Conservation (phyloP, 306 rosid species). For the Dryas drummondii region DNA sequence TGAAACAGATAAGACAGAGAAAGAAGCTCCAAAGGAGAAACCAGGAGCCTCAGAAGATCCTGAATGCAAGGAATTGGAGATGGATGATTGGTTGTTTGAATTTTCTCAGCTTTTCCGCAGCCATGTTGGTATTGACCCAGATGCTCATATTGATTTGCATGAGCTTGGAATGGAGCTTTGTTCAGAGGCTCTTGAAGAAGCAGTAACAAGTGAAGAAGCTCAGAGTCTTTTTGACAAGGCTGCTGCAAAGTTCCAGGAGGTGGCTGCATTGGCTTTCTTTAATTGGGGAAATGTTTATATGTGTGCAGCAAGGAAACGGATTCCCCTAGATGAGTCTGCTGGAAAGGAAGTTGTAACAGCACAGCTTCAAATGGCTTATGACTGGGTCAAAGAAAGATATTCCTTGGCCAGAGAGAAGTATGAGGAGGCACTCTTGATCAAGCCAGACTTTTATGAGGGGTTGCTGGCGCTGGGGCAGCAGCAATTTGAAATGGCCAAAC, state of each 20-base stretch:
- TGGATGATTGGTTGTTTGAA: constrained; percentile 99
- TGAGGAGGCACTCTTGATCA: constrained; percentile 80
- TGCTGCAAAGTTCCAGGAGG: constrained; percentile 96
- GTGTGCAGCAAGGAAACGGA: constrained; percentile 96
- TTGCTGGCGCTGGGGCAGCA: constrained; percentile 92
- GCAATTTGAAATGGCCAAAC: constrained; percentile 97
- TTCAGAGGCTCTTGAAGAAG: constrained; percentile 97
- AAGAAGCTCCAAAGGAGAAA: constrained; percentile 66
- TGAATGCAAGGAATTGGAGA: constrained; percentile 88
- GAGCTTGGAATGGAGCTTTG: constrained; percentile 99
- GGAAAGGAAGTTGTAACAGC: constrained; percentile 68
- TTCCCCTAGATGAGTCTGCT: constrained; percentile 84
- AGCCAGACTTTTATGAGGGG: constrained; percentile 95
- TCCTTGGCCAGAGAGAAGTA: constrained; percentile 85
- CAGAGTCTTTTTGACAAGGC: constrained; percentile 90
- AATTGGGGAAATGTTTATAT: constrained; percentile 97
- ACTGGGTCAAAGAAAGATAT: constrained; percentile 95
- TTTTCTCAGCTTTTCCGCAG: constrained; percentile 97
- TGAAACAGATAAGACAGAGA: constrained; percentile 52
- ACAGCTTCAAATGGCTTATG: constrained; percentile 89
- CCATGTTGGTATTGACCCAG: constrained; percentile 95
- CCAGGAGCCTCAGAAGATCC: constrained; percentile 54
- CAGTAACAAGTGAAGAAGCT: constrained; percentile 93
- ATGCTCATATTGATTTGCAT: constrained; percentile 92
- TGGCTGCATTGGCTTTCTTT: constrained; percentile 92